Conservation (phyloP, 768 basidiomycete species). For the Strobilomyces echinocephalus region DNA sequence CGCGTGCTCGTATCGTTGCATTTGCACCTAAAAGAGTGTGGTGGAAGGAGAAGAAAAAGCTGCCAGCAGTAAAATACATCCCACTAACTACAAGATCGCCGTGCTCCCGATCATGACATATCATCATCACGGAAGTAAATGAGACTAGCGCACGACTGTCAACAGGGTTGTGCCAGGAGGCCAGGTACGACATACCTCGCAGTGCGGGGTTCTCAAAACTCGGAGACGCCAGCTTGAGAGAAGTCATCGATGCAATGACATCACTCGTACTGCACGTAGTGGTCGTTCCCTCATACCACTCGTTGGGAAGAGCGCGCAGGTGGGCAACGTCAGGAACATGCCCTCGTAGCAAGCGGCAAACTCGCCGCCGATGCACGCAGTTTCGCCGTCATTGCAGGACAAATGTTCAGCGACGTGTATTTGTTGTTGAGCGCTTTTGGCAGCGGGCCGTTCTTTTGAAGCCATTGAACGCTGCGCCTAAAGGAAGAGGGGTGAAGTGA, state of each 20-base stretch:
- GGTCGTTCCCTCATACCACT: conserved; percentile 12
- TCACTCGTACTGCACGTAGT: conserved; percentile 18
- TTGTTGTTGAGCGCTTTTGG: conserved; percentile 24
- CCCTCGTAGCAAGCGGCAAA: conserved; percentile 16
- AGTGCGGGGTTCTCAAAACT: conserved; percentile 1
- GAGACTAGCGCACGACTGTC: not conserved
- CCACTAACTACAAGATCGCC: conserved; percentile 7
- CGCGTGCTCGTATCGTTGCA: not conserved
- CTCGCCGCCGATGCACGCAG: conserved; percentile 18
- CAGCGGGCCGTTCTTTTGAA: conserved; percentile 25
- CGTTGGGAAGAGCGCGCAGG: conserved; percentile 25
- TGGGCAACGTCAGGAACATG: conserved; percentile 8
- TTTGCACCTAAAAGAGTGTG: conserved; percentile 10
- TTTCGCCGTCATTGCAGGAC: conserved; percentile 13
- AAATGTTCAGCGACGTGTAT: conserved; percentile 16
- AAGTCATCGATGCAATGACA: conserved; percentile 17
- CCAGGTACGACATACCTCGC: not conserved
- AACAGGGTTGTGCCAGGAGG: not conserved
- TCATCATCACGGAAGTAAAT: not conserved
- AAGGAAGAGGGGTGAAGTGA: too few species aligned
- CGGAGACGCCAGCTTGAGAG: conserved; percentile 18
- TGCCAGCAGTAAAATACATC: conserved; percentile 14
- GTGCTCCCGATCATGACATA: conserved; percentile 5
- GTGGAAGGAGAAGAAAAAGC: not conserved
- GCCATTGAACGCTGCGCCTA: conserved; percentile 13